These are phyloP conservation scores for Mycena olivaceomarginata DNA, from an alignment of 768 basidiomycete species.

Conservation along the genomic window DNA sequence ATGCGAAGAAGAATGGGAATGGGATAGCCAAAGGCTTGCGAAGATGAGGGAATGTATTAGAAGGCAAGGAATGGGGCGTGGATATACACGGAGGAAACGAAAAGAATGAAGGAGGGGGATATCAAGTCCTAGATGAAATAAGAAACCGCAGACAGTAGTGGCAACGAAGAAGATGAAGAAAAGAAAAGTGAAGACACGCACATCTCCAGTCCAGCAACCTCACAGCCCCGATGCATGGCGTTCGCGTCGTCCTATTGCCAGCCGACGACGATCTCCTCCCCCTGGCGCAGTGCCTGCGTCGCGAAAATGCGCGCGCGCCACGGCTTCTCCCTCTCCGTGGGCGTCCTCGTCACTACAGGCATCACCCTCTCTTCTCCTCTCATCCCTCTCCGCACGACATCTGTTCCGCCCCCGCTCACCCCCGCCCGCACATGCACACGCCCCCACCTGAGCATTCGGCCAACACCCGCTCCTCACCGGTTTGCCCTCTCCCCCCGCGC, in stretches of 20 bases:
- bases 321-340: no score
- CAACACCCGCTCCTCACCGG: no score
- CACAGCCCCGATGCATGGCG: not conserved
- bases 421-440: no score
- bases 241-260: not conserved
- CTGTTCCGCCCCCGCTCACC: no score
- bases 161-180: conserved; percentile 2
- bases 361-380: not conserved
- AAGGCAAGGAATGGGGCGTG: not conserved
- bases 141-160: not conserved
- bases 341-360: not conserved
- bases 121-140: no score
- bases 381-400: no score
- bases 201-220: not conserved
- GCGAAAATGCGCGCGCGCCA: not conserved
- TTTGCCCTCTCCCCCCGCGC: no score
- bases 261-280: not conserved
- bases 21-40: not conserved
- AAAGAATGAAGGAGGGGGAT: not conserved
- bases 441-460: no score
- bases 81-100: not conserved
- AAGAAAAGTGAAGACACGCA: conserved; percentile 5
- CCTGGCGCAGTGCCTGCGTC: not conserved
- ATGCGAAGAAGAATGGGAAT: not conserved
- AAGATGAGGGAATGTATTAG: not conserved